Base-by-base conservation (phyloP, 1,284 basidiomycete genomes). In the Gastroboletus turbinatus region DNA sequence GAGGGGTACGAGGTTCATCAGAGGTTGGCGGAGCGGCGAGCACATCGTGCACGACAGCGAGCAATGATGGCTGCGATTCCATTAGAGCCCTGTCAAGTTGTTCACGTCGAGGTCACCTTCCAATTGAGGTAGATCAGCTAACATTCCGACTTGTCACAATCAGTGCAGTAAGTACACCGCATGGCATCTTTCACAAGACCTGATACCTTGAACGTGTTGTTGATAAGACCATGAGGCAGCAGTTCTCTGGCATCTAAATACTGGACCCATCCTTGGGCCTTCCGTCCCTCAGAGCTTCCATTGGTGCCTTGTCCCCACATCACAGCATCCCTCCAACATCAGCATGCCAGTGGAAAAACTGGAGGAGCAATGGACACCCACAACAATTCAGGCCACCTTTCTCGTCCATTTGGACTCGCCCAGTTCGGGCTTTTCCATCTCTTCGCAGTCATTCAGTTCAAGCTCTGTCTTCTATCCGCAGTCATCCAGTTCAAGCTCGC, bases 1-100 rank as follows among this genome's bases (percentile, higher is more conserved):
- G 84, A 13, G 56, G 63, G 10, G 71, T 67, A 6, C 71, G 70
- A 21, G 4, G 47, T 55, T 76, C 66, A 25, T 60, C 45, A 9
- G 73, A 19, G 29, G 45, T 8, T 21, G 53, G 46, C 3, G 62
- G 46, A 17, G 53, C 42, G 13, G 50, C 52, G 51, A 71, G 65
- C 36, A 60, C 58, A 39, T 70, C 67, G 59, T 73, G 64, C 47
- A 70, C 57, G 16, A 29, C 64, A 44, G 64, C 58, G 57, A 70
- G 67, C 42, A 70, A 19, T 1, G 70, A 68, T 47, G 65, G 44
- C 23, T 44, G 55, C 29, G 60, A 50, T 40, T 49, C 47, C 67
- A 64, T 64, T 9, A 11, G 19, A 30, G 19, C 17, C 4, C 5
- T 50, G 23, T 19, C 13, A 27, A 25, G 13, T 42, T 13, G 40